A percentile compares a stretch with the other conserved stretches of the same genome.
phyloP scores from a whole-genome alignment of 2,329 filamentous ascomycete species.

The Macrophomina tecta region DNA sequence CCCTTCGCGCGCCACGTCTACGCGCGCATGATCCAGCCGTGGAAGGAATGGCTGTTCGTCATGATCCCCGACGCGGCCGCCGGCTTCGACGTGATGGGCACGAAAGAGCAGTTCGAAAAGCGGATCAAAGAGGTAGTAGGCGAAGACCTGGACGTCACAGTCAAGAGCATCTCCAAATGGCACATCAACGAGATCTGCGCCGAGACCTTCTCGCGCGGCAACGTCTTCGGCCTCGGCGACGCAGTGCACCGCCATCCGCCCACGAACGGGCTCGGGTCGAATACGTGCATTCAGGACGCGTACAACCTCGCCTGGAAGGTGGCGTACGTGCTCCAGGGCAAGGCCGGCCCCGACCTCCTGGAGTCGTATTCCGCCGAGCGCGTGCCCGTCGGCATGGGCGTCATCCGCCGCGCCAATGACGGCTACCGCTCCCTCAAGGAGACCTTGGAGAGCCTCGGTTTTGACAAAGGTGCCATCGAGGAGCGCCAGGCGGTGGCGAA shows the following conservation, averaged over 20 bases:
- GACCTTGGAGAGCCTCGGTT: slow-evolving; percentile 55
- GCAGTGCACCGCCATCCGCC: slow-evolving; percentile 37
- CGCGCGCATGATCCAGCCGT: slow-evolving; percentile 67
- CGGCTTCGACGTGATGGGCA: background rate
- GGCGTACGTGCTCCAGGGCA: slow-evolving; percentile 38
- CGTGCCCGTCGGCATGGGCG: slow-evolving; percentile 45
- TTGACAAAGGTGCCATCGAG: slow-evolving; percentile 46
- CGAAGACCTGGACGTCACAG: background rate
- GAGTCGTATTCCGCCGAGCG: slow-evolving; percentile 42
- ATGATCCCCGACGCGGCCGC: slow-evolving; percentile 9
- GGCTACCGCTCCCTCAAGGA: slow-evolving; percentile 58
- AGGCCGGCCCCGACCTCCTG: slow-evolving; percentile 37
- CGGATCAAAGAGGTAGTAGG: slow-evolving; percentile 20
- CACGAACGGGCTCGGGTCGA: slow-evolving; percentile 34
- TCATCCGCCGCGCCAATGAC: slow-evolving; percentile 64
- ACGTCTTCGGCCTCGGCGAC: slow-evolving; percentile 34
- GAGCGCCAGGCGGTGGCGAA: slow-evolving; percentile 47
- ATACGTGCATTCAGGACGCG: slow-evolving; percentile 44
- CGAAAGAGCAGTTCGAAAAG: slow-evolving; percentile 32
- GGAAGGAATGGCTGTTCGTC: slow-evolving; percentile 64
- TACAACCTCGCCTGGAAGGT: slow-evolving; percentile 50
- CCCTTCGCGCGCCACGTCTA: slow-evolving; percentile 58
- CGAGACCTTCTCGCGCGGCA: slow-evolving; percentile 24
- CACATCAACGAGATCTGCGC: slow-evolving; percentile 30
- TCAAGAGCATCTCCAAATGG: slow-evolving; percentile 25